These are phyloP conservation scores for Penicillium coffeae DNA, from an alignment of 495 filamentous ascomycete species.

Conservation along the genomic window DNA sequence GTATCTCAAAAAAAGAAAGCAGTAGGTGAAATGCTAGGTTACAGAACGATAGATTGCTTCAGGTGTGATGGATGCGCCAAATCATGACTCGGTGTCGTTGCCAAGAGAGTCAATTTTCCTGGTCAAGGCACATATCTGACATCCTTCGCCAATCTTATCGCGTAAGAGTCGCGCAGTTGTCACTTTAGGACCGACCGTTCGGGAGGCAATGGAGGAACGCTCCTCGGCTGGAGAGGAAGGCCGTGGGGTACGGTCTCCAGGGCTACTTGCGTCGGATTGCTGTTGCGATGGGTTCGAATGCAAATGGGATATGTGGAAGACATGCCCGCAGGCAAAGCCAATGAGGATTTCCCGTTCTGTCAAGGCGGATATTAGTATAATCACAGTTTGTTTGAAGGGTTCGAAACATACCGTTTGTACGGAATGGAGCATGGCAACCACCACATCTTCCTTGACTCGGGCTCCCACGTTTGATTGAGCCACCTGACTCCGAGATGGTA, in stretches of 20 bases:
- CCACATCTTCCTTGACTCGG: constrained; percentile 44
- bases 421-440: constrained; percentile 58
- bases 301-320: constrained; percentile 84
- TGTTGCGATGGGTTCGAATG: constrained; percentile 40
- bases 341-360: constrained; percentile 73
- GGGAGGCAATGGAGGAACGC: constrained; percentile 31
- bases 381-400: background rate
- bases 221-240: constrained; percentile 25
- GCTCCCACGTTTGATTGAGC: constrained; percentile 22
- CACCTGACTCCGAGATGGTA: constrained; percentile 5
- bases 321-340: constrained; percentile 87
- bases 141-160: constrained; percentile 66
- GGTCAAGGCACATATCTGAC: constrained; percentile 57
- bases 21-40: background rate
- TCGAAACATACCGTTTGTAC: constrained; percentile 41
- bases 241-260: constrained; percentile 27
- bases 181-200: constrained; percentile 81
- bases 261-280: constrained; percentile 13
- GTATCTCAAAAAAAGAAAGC: constrained; percentile 24
- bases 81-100: constrained; percentile 14
- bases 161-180: constrained; percentile 77
- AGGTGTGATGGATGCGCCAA: background rate
- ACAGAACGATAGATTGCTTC: too few species aligned
- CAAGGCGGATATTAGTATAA: too few species aligned
- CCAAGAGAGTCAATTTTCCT: constrained; percentile 39